Conservation (phyloP, 139 green algal species). For the Chlamydomonas incerta region DNA sequence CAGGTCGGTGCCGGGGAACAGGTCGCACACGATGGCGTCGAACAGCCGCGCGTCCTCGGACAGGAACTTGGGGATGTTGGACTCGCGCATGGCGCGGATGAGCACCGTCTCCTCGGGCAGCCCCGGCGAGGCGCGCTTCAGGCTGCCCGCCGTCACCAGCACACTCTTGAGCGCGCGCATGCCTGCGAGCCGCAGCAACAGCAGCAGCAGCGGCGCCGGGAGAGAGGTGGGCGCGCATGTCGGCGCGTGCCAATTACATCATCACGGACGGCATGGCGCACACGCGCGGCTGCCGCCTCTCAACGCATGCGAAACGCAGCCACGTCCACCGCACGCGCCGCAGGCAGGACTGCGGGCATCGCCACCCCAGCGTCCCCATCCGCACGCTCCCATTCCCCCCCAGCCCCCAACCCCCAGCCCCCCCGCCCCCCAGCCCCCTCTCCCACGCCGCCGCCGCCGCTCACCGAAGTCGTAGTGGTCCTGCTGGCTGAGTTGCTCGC, state of each 20-base stretch:
- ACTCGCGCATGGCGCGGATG: slow-evolving; percentile 82
- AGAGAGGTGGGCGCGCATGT: too few species aligned
- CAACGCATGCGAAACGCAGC: too few species aligned
- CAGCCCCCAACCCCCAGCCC: too few species aligned
- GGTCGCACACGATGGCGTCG: slow-evolving; percentile 79
- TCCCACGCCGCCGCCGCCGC: background rate
- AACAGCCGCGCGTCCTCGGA: slow-evolving; percentile 78
- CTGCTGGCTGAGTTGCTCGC: slow-evolving; percentile 80
- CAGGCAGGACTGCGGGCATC: too few species aligned
- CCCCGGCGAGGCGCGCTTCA: slow-evolving; percentile 73
- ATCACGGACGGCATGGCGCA: too few species aligned
- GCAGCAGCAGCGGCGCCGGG: background rate
- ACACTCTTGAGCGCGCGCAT: slow-evolving; percentile 89
- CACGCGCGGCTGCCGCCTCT: too few species aligned
- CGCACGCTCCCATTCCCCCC: too few species aligned
- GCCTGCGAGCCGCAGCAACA: slow-evolving; percentile 17
- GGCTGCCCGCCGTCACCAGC: slow-evolving; percentile 81
- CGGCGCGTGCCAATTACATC: too few species aligned
- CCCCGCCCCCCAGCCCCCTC: too few species aligned
- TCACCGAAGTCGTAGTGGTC: slow-evolving; percentile 82
- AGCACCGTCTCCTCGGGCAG: slow-evolving; percentile 76
- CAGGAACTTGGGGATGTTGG: slow-evolving; percentile 87
- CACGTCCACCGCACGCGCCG: too few species aligned
- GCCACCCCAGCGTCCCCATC: too few species aligned
- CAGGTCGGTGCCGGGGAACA: slow-evolving; percentile 80